phyloP scores from a whole-genome alignment of 2,329 filamentous ascomycete species.

The Neonectria magnoliae region DNA sequence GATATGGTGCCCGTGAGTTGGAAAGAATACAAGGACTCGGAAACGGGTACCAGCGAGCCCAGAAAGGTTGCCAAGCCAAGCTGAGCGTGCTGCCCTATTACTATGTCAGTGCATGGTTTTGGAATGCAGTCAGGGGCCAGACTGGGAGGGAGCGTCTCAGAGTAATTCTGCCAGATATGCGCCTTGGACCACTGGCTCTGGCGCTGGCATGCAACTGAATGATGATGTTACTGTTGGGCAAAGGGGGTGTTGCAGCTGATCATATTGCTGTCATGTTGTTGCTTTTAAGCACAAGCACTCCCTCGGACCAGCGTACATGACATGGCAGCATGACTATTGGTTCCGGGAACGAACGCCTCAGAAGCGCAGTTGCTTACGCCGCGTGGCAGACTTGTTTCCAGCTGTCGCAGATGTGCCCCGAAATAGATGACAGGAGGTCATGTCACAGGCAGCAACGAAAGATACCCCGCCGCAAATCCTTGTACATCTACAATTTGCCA shows the following conservation, averaged over 20 bases:
- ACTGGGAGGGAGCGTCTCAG: conserved; percentile 25
- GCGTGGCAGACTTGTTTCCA: neutral
- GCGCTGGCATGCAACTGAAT: conserved; percentile 8
- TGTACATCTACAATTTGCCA: neutral
- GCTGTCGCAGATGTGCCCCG: conserved; percentile 10
- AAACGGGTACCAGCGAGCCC: conserved; percentile 78
- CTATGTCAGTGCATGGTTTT: conserved; percentile 19
- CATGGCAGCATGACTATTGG: neutral
- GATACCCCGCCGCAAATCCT: conserved; percentile 20
- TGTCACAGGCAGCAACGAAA: conserved; percentile 13
- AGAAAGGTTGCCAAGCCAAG: conserved; percentile 96
- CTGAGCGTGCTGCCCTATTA: conserved; percentile 55
- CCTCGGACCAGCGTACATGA: neutral
- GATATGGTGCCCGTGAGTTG: conserved; percentile 93
- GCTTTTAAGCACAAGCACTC: neutral
- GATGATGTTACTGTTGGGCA: neutral
- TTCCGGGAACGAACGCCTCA: neutral
- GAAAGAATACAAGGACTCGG: conserved; percentile 91
- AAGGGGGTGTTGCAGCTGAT: neutral
- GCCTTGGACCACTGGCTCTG: neutral
- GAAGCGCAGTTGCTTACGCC: neutral
- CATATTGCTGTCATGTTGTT: neutral
- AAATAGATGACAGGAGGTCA: conserved; percentile 9
- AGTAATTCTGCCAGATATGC: conserved; percentile 20
- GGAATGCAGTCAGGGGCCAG: conserved; percentile 32